Conservation (phyloP, 2,329 filamentous ascomycete species). For the Fusarium chuoi region DNA sequence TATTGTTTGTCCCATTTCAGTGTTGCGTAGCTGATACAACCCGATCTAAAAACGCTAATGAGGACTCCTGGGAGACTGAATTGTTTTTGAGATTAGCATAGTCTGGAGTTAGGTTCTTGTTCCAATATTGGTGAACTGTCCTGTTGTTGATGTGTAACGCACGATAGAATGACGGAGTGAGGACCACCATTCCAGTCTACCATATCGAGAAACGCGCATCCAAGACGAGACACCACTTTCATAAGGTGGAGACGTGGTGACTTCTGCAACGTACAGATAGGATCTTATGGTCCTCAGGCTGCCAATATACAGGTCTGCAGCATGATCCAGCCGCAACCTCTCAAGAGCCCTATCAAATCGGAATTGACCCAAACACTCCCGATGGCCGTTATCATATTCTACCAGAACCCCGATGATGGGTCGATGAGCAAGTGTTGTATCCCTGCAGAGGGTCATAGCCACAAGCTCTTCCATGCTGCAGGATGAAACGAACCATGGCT, state of each 20-base stretch:
- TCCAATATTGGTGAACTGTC: neutral
- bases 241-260: accelerated
- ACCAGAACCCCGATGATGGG: accelerated
- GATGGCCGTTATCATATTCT: neutral
- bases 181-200: neutral
- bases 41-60: neutral
- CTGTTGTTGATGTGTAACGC: neutral
- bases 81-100: neutral
- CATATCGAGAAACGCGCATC: neutral
- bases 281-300: neutral
- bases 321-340: neutral
- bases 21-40: neutral
- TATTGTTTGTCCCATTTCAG: neutral
- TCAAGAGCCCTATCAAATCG: neutral
- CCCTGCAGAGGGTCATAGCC: neutral
- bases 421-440: neutral
- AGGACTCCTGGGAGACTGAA: neutral
- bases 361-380: neutral
- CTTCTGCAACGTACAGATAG: neutral
- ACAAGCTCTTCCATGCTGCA: neutral
- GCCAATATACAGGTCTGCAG: neutral
- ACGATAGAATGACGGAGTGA: neutral
- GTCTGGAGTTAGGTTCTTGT: neutral
- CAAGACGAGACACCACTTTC: neutral
- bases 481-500: neutral